Percentiles rank a stretch among this genome's conserved stretches.
Evolutionary conservation across 192 early-diverging fungal species (phyloP).

Genomic region (Coemansia biformis): DNA sequence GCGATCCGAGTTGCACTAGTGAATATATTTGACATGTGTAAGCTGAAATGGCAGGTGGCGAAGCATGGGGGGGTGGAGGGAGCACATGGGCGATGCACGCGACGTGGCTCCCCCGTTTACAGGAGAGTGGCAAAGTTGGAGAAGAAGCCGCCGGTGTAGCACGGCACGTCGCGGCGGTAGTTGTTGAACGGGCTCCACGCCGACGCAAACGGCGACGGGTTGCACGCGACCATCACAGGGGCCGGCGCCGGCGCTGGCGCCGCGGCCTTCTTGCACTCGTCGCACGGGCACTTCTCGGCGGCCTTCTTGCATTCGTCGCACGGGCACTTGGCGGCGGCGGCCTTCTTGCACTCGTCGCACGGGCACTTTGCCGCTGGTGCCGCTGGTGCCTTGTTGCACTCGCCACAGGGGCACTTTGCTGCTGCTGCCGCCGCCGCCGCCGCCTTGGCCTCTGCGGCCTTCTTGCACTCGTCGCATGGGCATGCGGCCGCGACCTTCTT

Average conservation of each 20-base stretch:
- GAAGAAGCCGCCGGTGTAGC: constrained; percentile 47
- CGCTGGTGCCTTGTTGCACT: constrained; percentile 21
- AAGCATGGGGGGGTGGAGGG: neutral
- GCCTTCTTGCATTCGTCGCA: constrained; percentile 29
- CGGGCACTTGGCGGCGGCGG: constrained; percentile 17
- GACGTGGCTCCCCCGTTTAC: constrained; percentile 4
- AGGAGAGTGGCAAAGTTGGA: constrained; percentile 41
- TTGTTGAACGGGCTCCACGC: constrained; percentile 53
- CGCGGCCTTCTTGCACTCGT: constrained; percentile 20
- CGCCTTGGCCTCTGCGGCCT: constrained; percentile 23
- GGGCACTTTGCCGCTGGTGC: constrained; percentile 18
- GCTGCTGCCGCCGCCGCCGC: constrained; percentile 8
- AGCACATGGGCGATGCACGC: neutral
- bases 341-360: constrained; percentile 24
- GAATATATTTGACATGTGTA: no score
- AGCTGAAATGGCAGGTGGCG: no score
- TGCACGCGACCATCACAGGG: constrained; percentile 14
- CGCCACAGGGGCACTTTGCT: constrained; percentile 25
- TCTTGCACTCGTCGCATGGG: constrained; percentile 23
- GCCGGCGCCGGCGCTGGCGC: constrained; percentile 14
- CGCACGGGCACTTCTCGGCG: constrained; percentile 25
- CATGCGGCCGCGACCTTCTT: constrained; percentile 32
- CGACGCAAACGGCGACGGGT: constrained; percentile 47
- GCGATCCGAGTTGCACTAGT: no score
- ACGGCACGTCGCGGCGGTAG: constrained; percentile 45